Evolutionary conservation across 495 filamentous ascomycete genomes (phyloP), one percentile per base, ranked within the genome.

Genomic region (Hypomontagnella monticulosa): DNA sequence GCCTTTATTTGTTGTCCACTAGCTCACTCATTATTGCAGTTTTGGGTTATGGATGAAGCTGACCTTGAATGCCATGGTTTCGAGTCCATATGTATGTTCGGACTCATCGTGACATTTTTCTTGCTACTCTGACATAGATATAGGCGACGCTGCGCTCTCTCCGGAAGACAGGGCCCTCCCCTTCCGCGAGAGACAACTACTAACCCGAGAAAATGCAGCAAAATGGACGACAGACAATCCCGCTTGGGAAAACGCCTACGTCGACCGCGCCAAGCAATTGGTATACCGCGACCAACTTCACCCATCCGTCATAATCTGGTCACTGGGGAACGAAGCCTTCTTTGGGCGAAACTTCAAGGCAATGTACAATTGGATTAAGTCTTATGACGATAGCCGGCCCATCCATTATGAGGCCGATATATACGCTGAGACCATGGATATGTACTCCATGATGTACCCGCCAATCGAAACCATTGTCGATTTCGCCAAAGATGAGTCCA

Each of bases 21-120:
- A 11, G 36, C 11, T n/a, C 66, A 14, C 37, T 37, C 20, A 62
- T 23, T 16, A 12, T 15, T 19, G 14, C 36, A 73, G 71, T 73
- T 92, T 30, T 91, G 84, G 79, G 81, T 91, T 11, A 88, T 91
- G 61, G 88, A 90, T 52, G 89, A 92, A 70, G 85, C 86, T 0
- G 88, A 92, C 66, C 80, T 90, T 0, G 89, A 90, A 71, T 90
- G 87, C 61, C 89, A 90, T 46, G 88, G 89, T 2, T 89, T 90
- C 49, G 84, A 86, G 32, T 62, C 69, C 3, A 73, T 73, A n/a
- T 71, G 71, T 71, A 15, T 54, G 56, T 56, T 46, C 1, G 19
- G 9, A 10, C 15, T 4, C 0, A 33, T 0, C 9, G 4, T 20
- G 2, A 10, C 33, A 14, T 37, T 14, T 15, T 12, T 4, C 4